Evolutionary conservation across 2,329 filamentous ascomycete species (phyloP), one percentile per base, ranked within the genome.

Genomic region (Beauveria bassiana): DNA sequence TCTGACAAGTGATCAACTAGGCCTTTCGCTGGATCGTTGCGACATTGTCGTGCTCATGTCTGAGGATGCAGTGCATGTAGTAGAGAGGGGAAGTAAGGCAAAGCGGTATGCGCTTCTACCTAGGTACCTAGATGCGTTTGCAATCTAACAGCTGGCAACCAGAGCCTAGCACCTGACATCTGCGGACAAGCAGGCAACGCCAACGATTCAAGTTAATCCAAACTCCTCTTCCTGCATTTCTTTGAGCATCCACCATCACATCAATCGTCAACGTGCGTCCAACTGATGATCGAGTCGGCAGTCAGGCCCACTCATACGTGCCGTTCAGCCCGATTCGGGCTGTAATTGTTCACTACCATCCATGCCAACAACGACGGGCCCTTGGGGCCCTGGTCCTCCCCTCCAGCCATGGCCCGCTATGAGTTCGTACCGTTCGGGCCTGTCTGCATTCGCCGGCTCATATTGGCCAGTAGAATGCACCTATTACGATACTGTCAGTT

Each of bases 251-350:
- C 43, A n/a, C 26, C 49, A 31, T 18, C 26, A 10, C n/a, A 10
- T 40, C 14, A 31, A 47, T 47, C 55, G 16, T 12, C 26, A 42
- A 42, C 45, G 43, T 20, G 12, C 20, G 46, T 49, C 10, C 16
- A 31, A 42, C 52, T 42, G 42, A 57, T 49, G 31, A 40, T 24
- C 43, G 24, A 34, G 24, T 57, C 26, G 10, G 28, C 46, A 42
- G 31, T 24, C 9, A 31, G 46, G 56, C 57, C 57, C 57, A 59
- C 57, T 31, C 49, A 45, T 52, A 16, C 16, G 57, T 59, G 57
- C 57, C 57, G 57, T 59, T 40, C 40, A 59, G 47, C 47, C 57
- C 57, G 57, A 59, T 59, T 50, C 49, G 51, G 47, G 56, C 26
- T 38, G 49, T 38, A 45, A 38, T 46, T 43, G 6, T 8, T 45